These are phyloP conservation scores for Escovopsis sp. DNA, from an alignment of 2,329 filamentous ascomycete genomes.

Conservation along the genomic window DNA sequence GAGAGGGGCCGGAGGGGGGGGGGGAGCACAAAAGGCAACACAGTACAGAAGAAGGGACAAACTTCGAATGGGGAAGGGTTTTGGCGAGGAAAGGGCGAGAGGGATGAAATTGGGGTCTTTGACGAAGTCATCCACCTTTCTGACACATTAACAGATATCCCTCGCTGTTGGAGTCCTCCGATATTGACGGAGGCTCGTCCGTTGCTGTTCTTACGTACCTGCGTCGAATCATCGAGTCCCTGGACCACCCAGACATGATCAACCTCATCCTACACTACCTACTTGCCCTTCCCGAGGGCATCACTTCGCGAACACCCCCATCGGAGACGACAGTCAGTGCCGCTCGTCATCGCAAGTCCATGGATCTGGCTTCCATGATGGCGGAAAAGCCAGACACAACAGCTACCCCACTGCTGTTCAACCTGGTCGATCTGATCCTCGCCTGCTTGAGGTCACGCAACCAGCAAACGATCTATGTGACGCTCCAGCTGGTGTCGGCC, in stretches of 20 bases:
- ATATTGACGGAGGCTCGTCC: slow-evolving; percentile 91
- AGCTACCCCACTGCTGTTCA: slow-evolving; percentile 75
- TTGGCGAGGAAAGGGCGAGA: background rate
- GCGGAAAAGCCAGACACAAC: slow-evolving; percentile 58
- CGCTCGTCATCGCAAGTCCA: slow-evolving; percentile 69
- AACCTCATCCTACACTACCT: slow-evolving; percentile 89
- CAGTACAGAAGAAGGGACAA: no score
- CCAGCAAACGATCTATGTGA: slow-evolving; percentile 77
- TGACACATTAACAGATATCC: slow-evolving; percentile 50
- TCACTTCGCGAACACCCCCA: slow-evolving; percentile 19
- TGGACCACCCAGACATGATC: slow-evolving; percentile 88
- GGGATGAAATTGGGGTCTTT: no score
- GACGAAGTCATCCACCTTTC: background rate
- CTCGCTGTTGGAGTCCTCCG: slow-evolving; percentile 88
- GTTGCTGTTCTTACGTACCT: slow-evolving; percentile 92
- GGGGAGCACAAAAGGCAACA: no score
- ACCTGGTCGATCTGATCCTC: slow-evolving; percentile 77
- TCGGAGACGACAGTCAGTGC: slow-evolving; percentile 43
- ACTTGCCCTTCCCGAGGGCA: slow-evolving; percentile 55
- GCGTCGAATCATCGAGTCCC: slow-evolving; percentile 72
- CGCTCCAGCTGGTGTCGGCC: slow-evolving; percentile 71
- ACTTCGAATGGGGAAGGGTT: no score
- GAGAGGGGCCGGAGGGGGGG: no score
- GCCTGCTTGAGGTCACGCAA: slow-evolving; percentile 74
- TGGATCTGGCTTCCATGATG: slow-evolving; percentile 72